phyloP scores from a whole-genome alignment of 352 stramenopile species.

The Pelagophyceae sp. region DNA sequence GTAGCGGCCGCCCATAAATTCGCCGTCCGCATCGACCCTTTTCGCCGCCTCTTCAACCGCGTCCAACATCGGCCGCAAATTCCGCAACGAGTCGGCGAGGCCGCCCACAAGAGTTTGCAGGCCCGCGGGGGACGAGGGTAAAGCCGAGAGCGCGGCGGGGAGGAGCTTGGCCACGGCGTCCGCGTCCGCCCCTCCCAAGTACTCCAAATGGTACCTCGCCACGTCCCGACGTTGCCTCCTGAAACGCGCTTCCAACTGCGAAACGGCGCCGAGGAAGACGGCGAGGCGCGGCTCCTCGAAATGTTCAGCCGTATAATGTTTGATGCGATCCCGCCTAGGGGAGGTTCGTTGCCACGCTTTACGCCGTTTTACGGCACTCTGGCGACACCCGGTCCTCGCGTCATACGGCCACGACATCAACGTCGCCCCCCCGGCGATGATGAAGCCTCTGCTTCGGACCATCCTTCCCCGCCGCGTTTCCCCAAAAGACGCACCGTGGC shows the following conservation, averaged over 20 bases:
- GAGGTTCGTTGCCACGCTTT: no score
- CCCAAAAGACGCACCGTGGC: no score
- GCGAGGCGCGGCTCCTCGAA: not conserved
- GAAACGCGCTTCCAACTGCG: not conserved
- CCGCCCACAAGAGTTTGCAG: not conserved
- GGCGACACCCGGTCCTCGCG: no score
- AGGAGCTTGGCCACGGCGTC: not conserved
- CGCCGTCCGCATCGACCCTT: not conserved
- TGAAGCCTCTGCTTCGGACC: no score
- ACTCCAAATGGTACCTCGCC: constrained; percentile 1
- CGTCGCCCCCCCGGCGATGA: no score
- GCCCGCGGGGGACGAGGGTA: not conserved
- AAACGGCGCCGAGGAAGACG: not conserved
- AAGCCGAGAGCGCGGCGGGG: not conserved
- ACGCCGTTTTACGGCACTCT: no score
- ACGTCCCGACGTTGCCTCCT: not conserved
- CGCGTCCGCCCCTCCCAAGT: not conserved
- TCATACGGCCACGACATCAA: no score
- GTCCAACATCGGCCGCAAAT: not conserved
- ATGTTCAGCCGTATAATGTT: not conserved
- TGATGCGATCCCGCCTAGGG: not conserved
- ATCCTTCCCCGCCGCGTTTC: no score
- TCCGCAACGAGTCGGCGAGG: not conserved
- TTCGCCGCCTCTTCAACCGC: not conserved
- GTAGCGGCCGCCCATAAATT: not conserved